Conservation (phyloP, 2,329 filamentous ascomycete species). For the Pestalotiopsis sp. region DNA sequence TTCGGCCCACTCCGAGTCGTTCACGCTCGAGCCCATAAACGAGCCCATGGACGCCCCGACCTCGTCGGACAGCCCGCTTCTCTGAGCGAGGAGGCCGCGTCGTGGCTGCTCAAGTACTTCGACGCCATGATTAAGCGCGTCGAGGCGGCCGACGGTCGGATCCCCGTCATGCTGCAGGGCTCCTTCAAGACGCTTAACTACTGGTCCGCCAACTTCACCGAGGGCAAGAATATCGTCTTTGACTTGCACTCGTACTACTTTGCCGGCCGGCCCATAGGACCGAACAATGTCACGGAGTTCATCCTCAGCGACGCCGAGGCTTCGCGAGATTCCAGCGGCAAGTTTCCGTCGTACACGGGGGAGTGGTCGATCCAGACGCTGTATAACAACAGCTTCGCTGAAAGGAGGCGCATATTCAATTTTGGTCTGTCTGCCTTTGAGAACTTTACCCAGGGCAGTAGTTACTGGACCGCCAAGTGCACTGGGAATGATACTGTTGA, state of each 20-base stretch:
- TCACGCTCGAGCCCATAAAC: slow-evolving; percentile 38
- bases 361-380: slow-evolving; percentile 35
- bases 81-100: slow-evolving; percentile 27
- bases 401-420: slow-evolving; percentile 29
- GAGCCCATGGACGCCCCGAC: slow-evolving; percentile 35
- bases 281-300: not conserved
- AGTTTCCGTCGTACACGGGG: slow-evolving; percentile 35
- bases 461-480: slow-evolving; percentile 30
- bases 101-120: slow-evolving; percentile 35
- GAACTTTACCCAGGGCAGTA: slow-evolving; percentile 31
- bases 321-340: slow-evolving; percentile 10
- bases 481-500: slow-evolving; percentile 10
- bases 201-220: slow-evolving; percentile 28
- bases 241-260: slow-evolving; percentile 33
- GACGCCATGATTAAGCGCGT: slow-evolving; percentile 27
- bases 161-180: slow-evolving; percentile 35
- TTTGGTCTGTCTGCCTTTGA: slow-evolving; percentile 33
- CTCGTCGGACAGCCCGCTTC: slow-evolving; percentile 33
- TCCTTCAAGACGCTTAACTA: slow-evolving; percentile 25
- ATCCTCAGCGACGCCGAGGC: not conserved
- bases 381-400: slow-evolving; percentile 31
- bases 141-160: slow-evolving; percentile 25
- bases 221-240: slow-evolving; percentile 29
- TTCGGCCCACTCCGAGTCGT: slow-evolving; percentile 29
- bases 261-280: not conserved